Evolutionary conservation across 441 rosid species (phyloP).

Genomic region (Hypseocharis bilobata): DNA sequence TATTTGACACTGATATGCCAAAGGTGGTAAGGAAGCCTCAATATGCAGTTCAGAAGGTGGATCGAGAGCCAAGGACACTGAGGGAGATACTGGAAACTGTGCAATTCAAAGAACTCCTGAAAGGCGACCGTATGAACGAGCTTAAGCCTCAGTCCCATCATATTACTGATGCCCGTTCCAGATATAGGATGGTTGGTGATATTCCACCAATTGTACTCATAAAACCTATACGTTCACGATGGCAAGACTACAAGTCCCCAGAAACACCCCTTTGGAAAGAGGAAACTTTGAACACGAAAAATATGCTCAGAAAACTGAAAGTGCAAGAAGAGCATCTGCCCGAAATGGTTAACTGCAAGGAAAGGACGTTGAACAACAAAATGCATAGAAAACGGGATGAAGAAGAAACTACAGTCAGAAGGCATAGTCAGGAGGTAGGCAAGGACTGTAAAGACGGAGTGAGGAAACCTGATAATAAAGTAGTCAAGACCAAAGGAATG

Average conservation of each 20-base stretch:
- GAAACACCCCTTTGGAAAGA: constrained; percentile 21
- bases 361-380: constrained; percentile 18
- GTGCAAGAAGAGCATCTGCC: constrained; percentile 29
- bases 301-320: constrained; percentile 26
- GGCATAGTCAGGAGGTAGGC: constrained; percentile 26
- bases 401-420: constrained; percentile 24
- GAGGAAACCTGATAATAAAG: constrained; percentile 30
- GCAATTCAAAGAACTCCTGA: constrained; percentile 39
- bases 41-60: constrained; percentile 20
- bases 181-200: constrained; percentile 25
- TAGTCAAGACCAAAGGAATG: constrained; percentile 24
- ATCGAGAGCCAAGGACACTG: constrained; percentile 27
- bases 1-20: constrained; percentile 29
- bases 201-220: constrained; percentile 56
- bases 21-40: constrained; percentile 31
- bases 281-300: constrained; percentile 20
- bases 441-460: constrained; percentile 24
- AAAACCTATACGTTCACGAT: constrained; percentile 36
- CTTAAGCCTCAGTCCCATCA: constrained; percentile 24
- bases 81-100: constrained; percentile 41
- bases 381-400: constrained; percentile 21
- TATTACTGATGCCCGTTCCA: constrained; percentile 18
- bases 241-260: constrained; percentile 21
- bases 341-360: constrained; percentile 29
- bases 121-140: constrained; percentile 29